Evolutionary conservation across 345 rosid species (phyloP).

Genomic region (Linum trigynum): DNA sequence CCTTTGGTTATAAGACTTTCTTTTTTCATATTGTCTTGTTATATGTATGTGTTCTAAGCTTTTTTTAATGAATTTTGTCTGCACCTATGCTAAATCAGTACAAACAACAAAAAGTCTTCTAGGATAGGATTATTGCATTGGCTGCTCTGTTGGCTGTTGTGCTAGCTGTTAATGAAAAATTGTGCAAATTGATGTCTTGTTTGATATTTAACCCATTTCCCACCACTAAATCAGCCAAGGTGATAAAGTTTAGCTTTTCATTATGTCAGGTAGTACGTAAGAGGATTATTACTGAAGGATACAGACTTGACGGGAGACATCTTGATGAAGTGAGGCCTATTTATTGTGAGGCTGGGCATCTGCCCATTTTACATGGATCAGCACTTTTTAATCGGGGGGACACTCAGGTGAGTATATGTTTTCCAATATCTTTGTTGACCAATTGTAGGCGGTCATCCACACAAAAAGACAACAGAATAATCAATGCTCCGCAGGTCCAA

Average conservation of each 20-base stretch:
- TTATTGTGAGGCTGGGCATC: slow-evolving; percentile 59
- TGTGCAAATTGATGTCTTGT: background rate
- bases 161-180: background rate
- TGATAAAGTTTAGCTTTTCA: slow-evolving; percentile 11
- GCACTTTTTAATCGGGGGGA: slow-evolving; percentile 91
- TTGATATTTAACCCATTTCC: no score
- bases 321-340: slow-evolving; percentile 84
- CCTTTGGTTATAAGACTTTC: background rate
- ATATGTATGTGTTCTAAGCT: background rate
- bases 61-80: background rate
- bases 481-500: background rate
- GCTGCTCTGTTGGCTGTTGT: background rate
- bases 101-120: background rate
- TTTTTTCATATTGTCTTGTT: background rate
- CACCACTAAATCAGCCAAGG: background rate
- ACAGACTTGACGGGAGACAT: slow-evolving; percentile 80
- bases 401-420: slow-evolving; percentile 55
- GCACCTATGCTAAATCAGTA: background rate
- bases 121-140: background rate
- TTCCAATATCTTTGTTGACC: background rate
- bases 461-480: background rate
- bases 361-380: slow-evolving; percentile 79
- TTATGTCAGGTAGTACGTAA: slow-evolving; percentile 69
- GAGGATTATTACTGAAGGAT: slow-evolving; percentile 74
- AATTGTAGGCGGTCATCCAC: background rate